A percentile compares a stretch with the other conserved stretches of the same genome.
These are phyloP conservation scores for Medicago ruthenica DNA, from an alignment of 306 rosid genomes.

Conservation along the genomic window DNA sequence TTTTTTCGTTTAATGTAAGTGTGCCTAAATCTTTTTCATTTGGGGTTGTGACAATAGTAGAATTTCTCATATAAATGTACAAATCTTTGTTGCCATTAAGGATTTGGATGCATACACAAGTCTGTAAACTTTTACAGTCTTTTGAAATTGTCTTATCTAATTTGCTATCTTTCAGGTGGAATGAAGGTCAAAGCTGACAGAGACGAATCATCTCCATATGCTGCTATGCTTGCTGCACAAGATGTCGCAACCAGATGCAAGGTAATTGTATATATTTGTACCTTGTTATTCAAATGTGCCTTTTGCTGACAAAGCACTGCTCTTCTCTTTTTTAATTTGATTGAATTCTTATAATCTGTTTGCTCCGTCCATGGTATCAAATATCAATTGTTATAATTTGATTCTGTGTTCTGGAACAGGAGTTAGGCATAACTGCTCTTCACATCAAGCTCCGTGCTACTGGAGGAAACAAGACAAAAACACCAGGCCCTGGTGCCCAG, in stretches of 20 bases:
- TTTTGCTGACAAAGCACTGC: not conserved
- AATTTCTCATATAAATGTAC: not conserved
- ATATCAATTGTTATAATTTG: not conserved
- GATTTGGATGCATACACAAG: not conserved
- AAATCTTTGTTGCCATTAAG: not conserved
- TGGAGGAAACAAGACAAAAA: slow-evolving; percentile 84
- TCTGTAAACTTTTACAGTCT: not conserved
- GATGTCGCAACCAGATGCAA: slow-evolving; percentile 88
- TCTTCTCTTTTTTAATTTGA: not conserved
- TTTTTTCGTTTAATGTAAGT: too few relatives aligned
- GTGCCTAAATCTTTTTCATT: too few relatives aligned
- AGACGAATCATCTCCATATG: slow-evolving; percentile 87
- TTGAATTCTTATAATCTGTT: not conserved
- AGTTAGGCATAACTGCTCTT: slow-evolving; percentile 77
- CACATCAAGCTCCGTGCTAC: slow-evolving; percentile 86
- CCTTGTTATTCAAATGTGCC: not conserved
- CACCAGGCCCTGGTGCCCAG: slow-evolving; percentile 92
- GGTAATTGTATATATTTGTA: slow-evolving; percentile 43
- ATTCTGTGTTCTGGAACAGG: slow-evolving; percentile 47
- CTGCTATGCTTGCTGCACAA: slow-evolving; percentile 94
- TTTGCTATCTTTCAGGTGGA: slow-evolving; percentile 57
- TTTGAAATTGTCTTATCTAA: not conserved
- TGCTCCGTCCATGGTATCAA: not conserved
- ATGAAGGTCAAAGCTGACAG: slow-evolving; percentile 93
- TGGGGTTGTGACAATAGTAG: too few relatives aligned